Evolutionary conservation across 352 stramenopile species (phyloP), one percentile per base, ranked within the genome.

Genomic region (Pythium pectinolyticum): DNA sequence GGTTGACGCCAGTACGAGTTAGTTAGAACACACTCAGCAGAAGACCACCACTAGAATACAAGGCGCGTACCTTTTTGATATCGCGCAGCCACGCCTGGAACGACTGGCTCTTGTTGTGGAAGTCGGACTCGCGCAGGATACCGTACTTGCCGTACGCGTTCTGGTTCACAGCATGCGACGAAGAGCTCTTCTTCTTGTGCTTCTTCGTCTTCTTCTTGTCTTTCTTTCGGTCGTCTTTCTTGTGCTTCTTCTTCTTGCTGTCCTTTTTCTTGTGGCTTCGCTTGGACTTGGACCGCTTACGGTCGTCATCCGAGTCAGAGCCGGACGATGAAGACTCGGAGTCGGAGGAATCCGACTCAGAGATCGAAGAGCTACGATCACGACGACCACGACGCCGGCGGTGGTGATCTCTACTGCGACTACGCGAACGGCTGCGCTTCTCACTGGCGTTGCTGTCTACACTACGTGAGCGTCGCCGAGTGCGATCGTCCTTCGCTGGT

Each of bases 101-200:
- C 24, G 86, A 97, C 47, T 94, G 81, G 57, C 79, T 87, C 72
- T 97, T 97, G 56, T 47, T 66, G 72, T 96, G 92, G 70, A 94
- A 98, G 69, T 99, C 93, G 1, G 80, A 89, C 59, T 97, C 78
- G 58, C 89, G 86, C 30, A 99, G 72, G 37, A 99, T 97, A n/a
- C 97, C 97, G 64, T 97, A 98, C 72, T 98, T 98, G 61, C 97
- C 97, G 77, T 98, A 99, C 50, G 89, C 76, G 54, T 96, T 88
- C 69, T 97, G 89, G 65, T 97, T 80, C 56, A 97, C 84, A 8
- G 86, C 88, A 43, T 65, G 50, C 12, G 49, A 49, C 1, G 25
- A 51, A 25, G 32, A 61, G 40, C 61, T 66, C 20, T 57, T 64
- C 28, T 61, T 52, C 31, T 46, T 67, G 41, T 66, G 62, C 15